Evolutionary conservation across 2,329 filamentous ascomycete genomes (phyloP), one percentile per base, ranked within the genome.

Genomic region (Epichloe bromicola): DNA sequence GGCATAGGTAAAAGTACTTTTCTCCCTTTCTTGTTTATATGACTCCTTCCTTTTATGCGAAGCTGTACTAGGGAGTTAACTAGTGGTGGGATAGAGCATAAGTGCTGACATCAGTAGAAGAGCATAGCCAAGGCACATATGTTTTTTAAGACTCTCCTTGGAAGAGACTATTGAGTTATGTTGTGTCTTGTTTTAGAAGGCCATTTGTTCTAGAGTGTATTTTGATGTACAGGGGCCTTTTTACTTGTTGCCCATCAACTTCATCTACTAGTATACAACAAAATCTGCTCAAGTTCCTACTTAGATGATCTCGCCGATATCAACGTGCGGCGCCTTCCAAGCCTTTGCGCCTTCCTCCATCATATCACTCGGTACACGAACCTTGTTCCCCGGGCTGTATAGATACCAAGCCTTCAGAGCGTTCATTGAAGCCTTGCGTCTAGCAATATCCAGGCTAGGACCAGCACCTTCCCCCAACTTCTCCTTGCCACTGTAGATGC

Each of bases 401-500:
- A 98, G 74, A 68, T 98, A 98, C 93, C 93, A 98, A 5, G 84
- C 77, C 75, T 95, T 95, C 63, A 98, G 74, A 17, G 89, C 83
- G 56, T 85, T 83, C 61, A 94, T 90, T 38, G 87, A 82, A 19
- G 93, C 93, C 65, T 87, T 79, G 56, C 79, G 76, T 56, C 88
- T 80, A 34, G 86, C 91, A 60, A 88, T 79, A 57, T 88, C 76
- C 51, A 97, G 72, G 67, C 79, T 90, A 46, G 84, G 73, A 23
- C 86, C 93, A 19, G 83, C 77, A n/a, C 83, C 93, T 71, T 98
- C 91, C 51, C 91, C 93, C 41, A 98, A 75, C 76, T 93, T 91
- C 65, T 98, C 90, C 54, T 76, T 74, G 48, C 91, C 93, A 58
- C 86, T 94, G 72, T 86, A 98, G 55, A 98, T 90, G 53, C 91